phyloP scores from a whole-genome alignment of 129 eudicot species.

The Rutidosis leptorrhynchoides region DNA sequence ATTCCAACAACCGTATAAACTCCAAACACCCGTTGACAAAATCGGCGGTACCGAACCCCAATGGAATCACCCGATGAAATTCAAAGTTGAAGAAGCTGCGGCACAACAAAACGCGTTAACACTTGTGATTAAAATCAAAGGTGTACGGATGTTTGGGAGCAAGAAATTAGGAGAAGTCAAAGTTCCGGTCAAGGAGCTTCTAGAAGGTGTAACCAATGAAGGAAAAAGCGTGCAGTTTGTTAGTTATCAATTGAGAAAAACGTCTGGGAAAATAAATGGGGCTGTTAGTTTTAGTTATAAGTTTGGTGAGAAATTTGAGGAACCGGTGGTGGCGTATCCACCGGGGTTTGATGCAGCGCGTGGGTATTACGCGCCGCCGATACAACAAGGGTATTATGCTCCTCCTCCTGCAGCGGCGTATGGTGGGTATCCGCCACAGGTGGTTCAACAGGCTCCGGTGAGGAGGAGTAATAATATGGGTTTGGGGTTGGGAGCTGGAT shows the following conservation, averaged over 20 bases:
- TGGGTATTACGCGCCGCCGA: conserved; percentile 7
- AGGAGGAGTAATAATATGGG: conserved; percentile 25
- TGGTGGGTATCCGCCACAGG: conserved; percentile 21
- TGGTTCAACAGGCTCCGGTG: conserved; percentile 1
- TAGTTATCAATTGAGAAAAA: conserved; percentile 46
- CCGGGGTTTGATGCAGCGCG: conserved; percentile 23
- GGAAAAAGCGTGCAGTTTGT: conserved; percentile 19
- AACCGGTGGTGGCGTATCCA: conserved; percentile 39
- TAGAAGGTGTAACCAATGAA: conserved; percentile 6
- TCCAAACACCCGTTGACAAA: conserved; percentile 31
- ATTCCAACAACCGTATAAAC: conserved; percentile 28
- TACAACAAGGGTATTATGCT: not conserved
- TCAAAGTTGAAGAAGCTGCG: conserved; percentile 44
- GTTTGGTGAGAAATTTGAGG: conserved; percentile 28
- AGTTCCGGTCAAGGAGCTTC: conserved; percentile 48
- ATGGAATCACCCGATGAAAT: conserved; percentile 54
- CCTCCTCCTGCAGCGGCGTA: conserved; percentile 32
- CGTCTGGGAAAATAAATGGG: conserved; percentile 43
- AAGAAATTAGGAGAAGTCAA: conserved; percentile 48
- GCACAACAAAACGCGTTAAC: conserved; percentile 26
- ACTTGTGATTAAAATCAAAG: conserved; percentile 37
- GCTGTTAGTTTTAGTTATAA: conserved; percentile 41
- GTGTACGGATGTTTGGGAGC: conserved; percentile 38
- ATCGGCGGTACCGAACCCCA: conserved; percentile 43
- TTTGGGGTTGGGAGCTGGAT: conserved; percentile 41